These are phyloP conservation scores for Fusarium cicatricum DNA, from an alignment of 2,329 filamentous ascomycete species.

Conservation along the genomic window DNA sequence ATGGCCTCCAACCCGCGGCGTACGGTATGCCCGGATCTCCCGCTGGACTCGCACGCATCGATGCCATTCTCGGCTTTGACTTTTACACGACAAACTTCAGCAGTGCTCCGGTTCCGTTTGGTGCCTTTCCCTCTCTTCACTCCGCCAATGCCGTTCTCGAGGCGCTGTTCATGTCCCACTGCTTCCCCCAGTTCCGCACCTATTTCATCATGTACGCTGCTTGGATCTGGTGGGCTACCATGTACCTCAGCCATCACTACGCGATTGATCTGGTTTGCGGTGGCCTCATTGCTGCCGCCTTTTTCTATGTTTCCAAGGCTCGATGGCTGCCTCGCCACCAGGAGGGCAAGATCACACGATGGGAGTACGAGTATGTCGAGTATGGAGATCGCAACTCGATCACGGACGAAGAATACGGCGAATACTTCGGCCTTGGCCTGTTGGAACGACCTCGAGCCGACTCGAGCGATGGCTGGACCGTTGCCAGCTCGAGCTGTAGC, in stretches of 20 bases:
- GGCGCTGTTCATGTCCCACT: constrained; percentile 90
- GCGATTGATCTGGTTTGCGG: constrained; percentile 92
- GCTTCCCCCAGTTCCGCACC: constrained; percentile 83
- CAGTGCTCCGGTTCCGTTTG: constrained; percentile 89
- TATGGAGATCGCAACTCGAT: constrained; percentile 68
- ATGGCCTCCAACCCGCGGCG: constrained; percentile 88
- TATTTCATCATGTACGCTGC: constrained; percentile 84
- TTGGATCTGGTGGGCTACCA: constrained; percentile 98
- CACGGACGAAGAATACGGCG: constrained; percentile 57
- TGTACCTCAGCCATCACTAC: constrained; percentile 98
- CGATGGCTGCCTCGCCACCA: constrained; percentile 85
- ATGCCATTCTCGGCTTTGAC: constrained; percentile 88
- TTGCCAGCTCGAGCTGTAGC: constrained; percentile 76
- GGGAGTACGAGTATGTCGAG: constrained; percentile 96
- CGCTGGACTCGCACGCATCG: constrained; percentile 87
- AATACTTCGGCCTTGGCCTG: constrained; percentile 57
- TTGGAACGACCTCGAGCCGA: constrained; percentile 53
- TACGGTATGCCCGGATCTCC: constrained; percentile 92
- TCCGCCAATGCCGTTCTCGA: constrained; percentile 89
- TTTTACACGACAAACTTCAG: constrained; percentile 94
- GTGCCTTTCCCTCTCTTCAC: constrained; percentile 93
- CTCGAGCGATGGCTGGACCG: constrained; percentile 88
- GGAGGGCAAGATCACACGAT: constrained; percentile 84
- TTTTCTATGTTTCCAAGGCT: constrained; percentile 83
- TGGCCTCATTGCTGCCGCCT: constrained; percentile 77